Conservation (phyloP, 2,329 filamentous ascomycete species). For the Alternaria viburni region DNA sequence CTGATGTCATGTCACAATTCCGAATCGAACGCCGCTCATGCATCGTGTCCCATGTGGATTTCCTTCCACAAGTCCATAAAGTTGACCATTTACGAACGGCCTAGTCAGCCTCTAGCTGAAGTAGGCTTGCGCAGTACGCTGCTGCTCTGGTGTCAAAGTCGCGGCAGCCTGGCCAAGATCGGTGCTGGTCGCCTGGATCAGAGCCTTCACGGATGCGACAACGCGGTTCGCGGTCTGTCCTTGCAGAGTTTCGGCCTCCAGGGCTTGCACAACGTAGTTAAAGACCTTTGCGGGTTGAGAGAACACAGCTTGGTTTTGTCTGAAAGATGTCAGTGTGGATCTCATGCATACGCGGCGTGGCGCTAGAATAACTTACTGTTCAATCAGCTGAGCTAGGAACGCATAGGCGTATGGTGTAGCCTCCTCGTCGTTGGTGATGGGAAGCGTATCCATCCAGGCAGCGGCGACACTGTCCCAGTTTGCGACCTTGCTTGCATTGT, state of each 20-base stretch:
- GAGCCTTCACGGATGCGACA: conserved; percentile 75
- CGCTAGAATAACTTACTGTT: conserved; percentile 75
- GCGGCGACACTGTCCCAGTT: conserved; percentile 77
- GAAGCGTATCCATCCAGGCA: conserved; percentile 91
- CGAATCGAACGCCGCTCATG: conserved; percentile 7
- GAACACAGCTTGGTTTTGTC: conserved; percentile 83
- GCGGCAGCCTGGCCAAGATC: conserved; percentile 78
- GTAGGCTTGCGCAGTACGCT: conserved; percentile 77
- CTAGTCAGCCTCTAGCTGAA: conserved; percentile 64
- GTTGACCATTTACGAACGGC: neutral
- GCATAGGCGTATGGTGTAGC: conserved; percentile 95
- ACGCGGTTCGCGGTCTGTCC: conserved; percentile 81
- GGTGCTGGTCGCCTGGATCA: conserved; percentile 75
- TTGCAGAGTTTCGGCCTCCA: conserved; percentile 89
- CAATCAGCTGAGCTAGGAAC: conserved; percentile 88
- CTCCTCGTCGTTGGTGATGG: conserved; percentile 94
- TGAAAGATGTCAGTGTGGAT: conserved; percentile 47
- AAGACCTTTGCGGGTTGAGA: conserved; percentile 82
- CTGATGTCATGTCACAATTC: conserved; percentile 1
- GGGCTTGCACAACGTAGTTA: conserved; percentile 81
- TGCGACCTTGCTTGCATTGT: conserved; percentile 76
- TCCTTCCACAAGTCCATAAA: neutral
- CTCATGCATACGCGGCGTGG: neutral
- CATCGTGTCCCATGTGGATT: conserved; percentile 7
- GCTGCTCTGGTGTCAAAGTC: conserved; percentile 78